Evolutionary conservation across 1,139 yeast genomes (phyloP).

Genomic region (Oligophagozyma castellii): DNA sequence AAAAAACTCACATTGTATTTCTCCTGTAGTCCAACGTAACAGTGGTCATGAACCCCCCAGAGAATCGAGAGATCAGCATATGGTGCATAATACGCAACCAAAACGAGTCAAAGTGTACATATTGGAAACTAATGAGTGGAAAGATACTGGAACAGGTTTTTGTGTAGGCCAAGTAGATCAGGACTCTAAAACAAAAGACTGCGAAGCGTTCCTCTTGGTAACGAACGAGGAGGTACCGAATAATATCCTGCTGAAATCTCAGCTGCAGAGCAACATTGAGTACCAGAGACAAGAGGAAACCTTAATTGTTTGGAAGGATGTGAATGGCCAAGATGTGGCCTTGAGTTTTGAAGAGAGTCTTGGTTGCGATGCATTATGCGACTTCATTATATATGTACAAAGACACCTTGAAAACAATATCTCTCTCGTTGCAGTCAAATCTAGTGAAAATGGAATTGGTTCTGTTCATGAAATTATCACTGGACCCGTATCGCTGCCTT

Average conservation of each 20-base stretch:
- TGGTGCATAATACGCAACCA: conserved; percentile 28
- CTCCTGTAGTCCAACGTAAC: no score
- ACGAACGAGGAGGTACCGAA: conserved; percentile 52
- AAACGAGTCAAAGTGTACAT: conserved; percentile 83
- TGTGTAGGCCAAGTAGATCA: conserved; percentile 42
- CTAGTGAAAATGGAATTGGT: conserved; percentile 36
- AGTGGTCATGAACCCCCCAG: no score
- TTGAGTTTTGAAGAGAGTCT: conserved; percentile 84
- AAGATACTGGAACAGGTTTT: conserved; percentile 86
- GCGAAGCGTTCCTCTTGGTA: conserved; percentile 49
- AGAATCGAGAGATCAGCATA: no score
- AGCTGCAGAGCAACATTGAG: conserved; percentile 60
- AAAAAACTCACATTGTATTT: no score
- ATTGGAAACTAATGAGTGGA: conserved; percentile 73
- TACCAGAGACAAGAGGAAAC: conserved; percentile 94
- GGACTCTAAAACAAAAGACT: conserved; percentile 6
- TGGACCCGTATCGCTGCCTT: conserved; percentile 66
- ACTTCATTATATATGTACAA: conserved; percentile 60
- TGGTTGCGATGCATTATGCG: conserved; percentile 78
- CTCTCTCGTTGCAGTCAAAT: conserved; percentile 58
- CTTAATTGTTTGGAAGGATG: conserved; percentile 85
- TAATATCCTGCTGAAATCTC: conserved; percentile 49
- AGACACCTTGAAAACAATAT: conserved; percentile 51
- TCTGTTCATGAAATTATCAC: conserved; percentile 49
- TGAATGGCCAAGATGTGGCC: conserved; percentile 68